Conservation (phyloP, 2,329 filamentous ascomycete species). For the Phialocephala sp. region DNA sequence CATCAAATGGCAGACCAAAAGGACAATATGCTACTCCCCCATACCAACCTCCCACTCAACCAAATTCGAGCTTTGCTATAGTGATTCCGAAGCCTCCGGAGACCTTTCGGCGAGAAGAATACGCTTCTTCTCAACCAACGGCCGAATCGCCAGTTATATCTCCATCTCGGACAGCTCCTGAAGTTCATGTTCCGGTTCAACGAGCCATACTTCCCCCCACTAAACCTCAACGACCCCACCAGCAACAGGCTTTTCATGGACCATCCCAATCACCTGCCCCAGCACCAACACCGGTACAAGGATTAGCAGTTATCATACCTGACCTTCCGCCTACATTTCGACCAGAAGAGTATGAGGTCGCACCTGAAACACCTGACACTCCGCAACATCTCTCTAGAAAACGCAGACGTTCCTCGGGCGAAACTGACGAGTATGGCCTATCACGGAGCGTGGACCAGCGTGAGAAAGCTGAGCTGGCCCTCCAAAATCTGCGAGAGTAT, state of each 20-base stretch:
- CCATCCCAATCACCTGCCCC: background rate
- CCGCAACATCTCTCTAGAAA: constrained; percentile 46
- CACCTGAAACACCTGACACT: constrained; percentile 39
- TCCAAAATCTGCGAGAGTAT: constrained; percentile 72
- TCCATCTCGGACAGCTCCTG: background rate
- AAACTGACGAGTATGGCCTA: constrained; percentile 61
- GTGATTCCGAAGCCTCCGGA: constrained; percentile 37
- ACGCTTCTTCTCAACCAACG: constrained; percentile 38
- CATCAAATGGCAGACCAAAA: constrained; percentile 10
- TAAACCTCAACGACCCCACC: constrained; percentile 46
- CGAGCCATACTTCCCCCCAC: constrained; percentile 12
- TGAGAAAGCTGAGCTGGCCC: constrained; percentile 77
- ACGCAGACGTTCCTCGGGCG: constrained; percentile 55
- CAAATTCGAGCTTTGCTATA: constrained; percentile 46
- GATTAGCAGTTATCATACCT: constrained; percentile 38
- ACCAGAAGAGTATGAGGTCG: constrained; percentile 39
- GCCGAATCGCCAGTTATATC: constrained; percentile 2
- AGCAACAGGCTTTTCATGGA: constrained; percentile 3
- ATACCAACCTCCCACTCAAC: constrained; percentile 31
- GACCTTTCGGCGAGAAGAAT: constrained; percentile 32
- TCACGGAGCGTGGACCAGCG: constrained; percentile 76
- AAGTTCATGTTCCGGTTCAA: constrained; percentile 23
- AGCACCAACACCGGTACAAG: background rate
- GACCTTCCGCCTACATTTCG: constrained; percentile 33
- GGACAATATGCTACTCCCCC: background rate